These are phyloP conservation scores for Monosporascus ibericus DNA, from an alignment of 2,329 filamentous ascomycete species.

Conservation along the genomic window DNA sequence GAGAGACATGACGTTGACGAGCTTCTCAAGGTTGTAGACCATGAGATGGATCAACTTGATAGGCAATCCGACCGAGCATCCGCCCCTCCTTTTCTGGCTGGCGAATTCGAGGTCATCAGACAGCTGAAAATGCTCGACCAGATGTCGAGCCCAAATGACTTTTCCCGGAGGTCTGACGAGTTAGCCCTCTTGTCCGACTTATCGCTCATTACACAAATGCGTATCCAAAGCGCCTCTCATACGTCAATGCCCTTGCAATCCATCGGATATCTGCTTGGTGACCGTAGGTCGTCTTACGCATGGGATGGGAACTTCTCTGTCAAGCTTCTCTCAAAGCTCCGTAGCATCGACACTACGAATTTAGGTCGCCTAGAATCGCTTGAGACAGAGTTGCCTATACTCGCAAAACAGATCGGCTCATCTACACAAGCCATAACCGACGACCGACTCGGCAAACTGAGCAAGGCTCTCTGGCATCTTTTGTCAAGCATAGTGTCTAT, in stretches of 20 bases:
- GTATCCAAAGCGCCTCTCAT: constrained; percentile 30
- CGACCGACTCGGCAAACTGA: constrained; percentile 45
- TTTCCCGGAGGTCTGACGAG: constrained; percentile 26
- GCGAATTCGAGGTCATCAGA: constrained; percentile 51
- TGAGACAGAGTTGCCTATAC: constrained; percentile 56
- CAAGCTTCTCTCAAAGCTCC: constrained; percentile 50
- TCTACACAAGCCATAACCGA: constrained; percentile 43
- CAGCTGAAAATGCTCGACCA: constrained; percentile 43
- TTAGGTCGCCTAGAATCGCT: constrained; percentile 57
- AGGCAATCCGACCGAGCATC: constrained; percentile 33
- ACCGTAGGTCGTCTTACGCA: constrained; percentile 8
- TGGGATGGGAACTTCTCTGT: constrained; percentile 42
- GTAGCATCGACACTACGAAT: constrained; percentile 44
- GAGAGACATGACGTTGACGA: constrained; percentile 34
- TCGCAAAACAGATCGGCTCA: constrained; percentile 49
- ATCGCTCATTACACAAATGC: constrained; percentile 37
- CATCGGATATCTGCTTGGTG: constrained; percentile 39
- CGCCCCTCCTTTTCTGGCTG: constrained; percentile 43
- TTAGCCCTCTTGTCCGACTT: constrained; percentile 43
- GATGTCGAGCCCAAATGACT: constrained; percentile 13
- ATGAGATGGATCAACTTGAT: constrained; percentile 49
- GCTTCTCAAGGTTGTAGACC: constrained; percentile 43
- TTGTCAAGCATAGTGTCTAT: constrained; percentile 35
- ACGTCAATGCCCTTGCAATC: constrained; percentile 38
- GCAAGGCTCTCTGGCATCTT: constrained; percentile 40